phyloP scores from a whole-genome alignment of 306 rosid species.

The Rubus parviflorus region DNA sequence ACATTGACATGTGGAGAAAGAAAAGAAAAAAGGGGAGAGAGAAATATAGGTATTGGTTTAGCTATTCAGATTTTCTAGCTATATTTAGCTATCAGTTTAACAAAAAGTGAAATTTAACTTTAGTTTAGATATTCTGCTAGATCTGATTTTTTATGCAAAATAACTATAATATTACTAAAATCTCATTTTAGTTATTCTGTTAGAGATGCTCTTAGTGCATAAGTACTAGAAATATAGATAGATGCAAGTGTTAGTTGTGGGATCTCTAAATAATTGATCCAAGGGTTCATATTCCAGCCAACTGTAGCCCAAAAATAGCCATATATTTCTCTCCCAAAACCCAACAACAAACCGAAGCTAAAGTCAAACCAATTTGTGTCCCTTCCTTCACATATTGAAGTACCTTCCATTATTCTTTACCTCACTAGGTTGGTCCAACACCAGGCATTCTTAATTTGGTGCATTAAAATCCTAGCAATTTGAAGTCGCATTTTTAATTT shows the following conservation, averaged over 20 bases:
- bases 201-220: no score
- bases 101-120: no score
- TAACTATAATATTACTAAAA: no score
- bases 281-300: neutral
- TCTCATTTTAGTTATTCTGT: no score
- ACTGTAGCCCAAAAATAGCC: neutral
- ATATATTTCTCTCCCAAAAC: neutral
- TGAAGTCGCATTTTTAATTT: neutral
- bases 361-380: slow-evolving; percentile 2
- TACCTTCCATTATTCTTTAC: neutral
- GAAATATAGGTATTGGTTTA: no score
- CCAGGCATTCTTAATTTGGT: neutral
- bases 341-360: slow-evolving; percentile 6
- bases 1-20: no score
- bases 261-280: neutral
- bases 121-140: no score
- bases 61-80: no score
- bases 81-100: no score
- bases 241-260: neutral
- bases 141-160: no score
- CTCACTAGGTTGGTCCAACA: no score
- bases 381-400: neutral
- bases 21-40: no score
- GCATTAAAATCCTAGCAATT: neutral
- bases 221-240: neutral